These are phyloP conservation scores for Phtheirospermum japonicum DNA, from an alignment of 257 asterid genomes.

Conservation along the genomic window DNA sequence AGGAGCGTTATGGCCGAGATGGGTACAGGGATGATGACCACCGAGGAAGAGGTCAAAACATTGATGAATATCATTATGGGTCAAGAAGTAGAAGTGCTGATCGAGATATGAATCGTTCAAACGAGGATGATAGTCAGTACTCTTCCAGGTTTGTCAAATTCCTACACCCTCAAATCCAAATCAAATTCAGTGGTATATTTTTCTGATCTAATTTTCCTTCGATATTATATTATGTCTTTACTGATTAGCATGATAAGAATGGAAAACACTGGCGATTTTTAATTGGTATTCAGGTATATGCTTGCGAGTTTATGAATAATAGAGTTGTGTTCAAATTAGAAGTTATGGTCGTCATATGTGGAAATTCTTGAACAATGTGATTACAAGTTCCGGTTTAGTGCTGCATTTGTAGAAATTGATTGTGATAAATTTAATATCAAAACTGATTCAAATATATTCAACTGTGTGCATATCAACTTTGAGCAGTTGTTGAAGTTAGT, in stretches of 20 bases:
- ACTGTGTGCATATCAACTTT: conserved; percentile 3
- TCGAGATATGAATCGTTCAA: conserved; percentile 47
- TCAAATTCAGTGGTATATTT: conserved; percentile 7
- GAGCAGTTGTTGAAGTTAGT: conserved; percentile 16
- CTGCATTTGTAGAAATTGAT: conserved; percentile 8
- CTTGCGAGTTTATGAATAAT: background rate
- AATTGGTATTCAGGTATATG: background rate
- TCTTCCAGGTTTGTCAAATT: conserved; percentile 63
- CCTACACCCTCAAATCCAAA: conserved; percentile 12
- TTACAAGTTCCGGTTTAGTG: background rate
- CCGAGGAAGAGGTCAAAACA: conserved; percentile 58
- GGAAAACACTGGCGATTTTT: background rate
- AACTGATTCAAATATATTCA: conserved; percentile 12
- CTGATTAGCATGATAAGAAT: conserved; percentile 16
- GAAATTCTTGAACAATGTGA: conserved; percentile 15
- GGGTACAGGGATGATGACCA: conserved; percentile 68
- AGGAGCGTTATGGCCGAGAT: conserved; percentile 60
- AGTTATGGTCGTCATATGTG: background rate
- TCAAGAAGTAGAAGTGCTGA: conserved; percentile 90
- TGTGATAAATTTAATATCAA: conserved; percentile 6
- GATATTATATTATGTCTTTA: conserved; percentile 12
- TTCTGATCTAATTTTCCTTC: conserved; percentile 9
- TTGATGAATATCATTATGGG: conserved; percentile 58
- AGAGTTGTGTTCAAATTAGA: conserved; percentile 9
- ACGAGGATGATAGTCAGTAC: conserved; percentile 82